Base-by-base conservation (phyloP, 106 monocot species). In the Dendrobium chrysotoxum region DNA sequence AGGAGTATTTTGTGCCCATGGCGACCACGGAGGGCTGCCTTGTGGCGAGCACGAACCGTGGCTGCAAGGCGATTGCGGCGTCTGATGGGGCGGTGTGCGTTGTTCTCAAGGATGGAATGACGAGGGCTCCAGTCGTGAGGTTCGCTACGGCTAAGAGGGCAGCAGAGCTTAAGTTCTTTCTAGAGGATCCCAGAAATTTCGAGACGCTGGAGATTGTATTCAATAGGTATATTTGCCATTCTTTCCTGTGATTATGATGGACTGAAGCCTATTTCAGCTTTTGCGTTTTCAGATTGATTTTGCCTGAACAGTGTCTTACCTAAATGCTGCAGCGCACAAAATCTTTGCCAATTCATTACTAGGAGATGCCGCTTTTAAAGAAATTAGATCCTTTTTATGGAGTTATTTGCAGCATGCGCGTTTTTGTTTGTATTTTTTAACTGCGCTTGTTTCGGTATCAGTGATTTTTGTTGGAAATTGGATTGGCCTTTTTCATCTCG, bases 11-110 rank as follows among this genome's bases (percentile, higher is more conserved):
- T 23, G 85, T 95, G 42, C 95, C 95, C 16, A 93, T 95, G 95
- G 95, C 95, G 4, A 95, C 95, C 20, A 95, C 95, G 4, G 95
- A 95, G 82, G 95, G 95, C 25, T 95, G 95, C 79, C 84, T 95
- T 18, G 91, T 95, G 26, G 95, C 95, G 9, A 95, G 95, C 84
- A 91, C 91, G 1, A 95, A 91, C 40, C 84, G 95, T 46, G 95
- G 95, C 5, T 93, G 87, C 79, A 95, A 93, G 82, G 95, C 92
- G 17, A 95, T 95, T 28, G 85, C 83, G 23, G 88, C 79, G 39
- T 95, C 88, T 2, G 95, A 91, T 1, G 95, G 95, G 0, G 95
- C 95, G 4, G 76, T 77, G 31, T 91, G 95, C 78, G 86, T 89
- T 7, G 85, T 95, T 28, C 30, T 91, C 47, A 79, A 79, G 71